Base-by-base conservation (phyloP, 805 yeast genomes). In the Limtongia smithiae region DNA sequence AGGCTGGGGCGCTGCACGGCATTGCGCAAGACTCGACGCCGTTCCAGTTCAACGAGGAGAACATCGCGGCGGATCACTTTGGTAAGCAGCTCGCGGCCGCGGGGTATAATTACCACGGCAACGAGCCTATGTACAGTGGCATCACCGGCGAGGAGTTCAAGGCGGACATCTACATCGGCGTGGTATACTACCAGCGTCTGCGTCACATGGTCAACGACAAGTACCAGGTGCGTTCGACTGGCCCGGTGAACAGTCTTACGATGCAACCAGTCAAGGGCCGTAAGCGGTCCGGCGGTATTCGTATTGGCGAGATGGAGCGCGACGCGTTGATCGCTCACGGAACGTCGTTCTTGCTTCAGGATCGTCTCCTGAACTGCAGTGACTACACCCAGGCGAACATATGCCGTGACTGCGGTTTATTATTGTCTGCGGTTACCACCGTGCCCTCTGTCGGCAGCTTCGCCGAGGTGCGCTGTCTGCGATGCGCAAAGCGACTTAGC, bases 201-300 rank as follows among this genome's bases (percentile, higher is more conserved):
- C 83, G 98, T 75, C 98, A 93, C 71, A 93, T 93, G 98, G 98
- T 93, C 58, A 93, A 93, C 76, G 98, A 93, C 68, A 93, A 93
- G 79, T 93, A 89, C 85, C 98, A 93, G 75, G 98, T 93, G 44
- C 85, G 98, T 73, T 87, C 97, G 4, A 93, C 98, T 15, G 98
- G 98, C 66, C 97, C 97, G 5, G 97, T 93, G 24, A 91, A 91
- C 70, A 80, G 93, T 32, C 78, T 93, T 67, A 93, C 97, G 15
- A 89, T 91, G 97, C 98, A 93, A 77, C 98, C 98, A 35, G 98
- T 93, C 48, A 93, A 93, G 74, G 98, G 98, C 64, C 84, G 98
- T 74, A 93, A 93, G 82, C 82, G 97, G 74, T 82, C 85, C 59
- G 98, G 98, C 72, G 98, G 98, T 84, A 93, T 93, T 61, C 94